A percentile compares a stretch with the other conserved stretches of the same genome.
These are phyloP conservation scores for Neonectria punicea DNA, from an alignment of 2,329 filamentous ascomycete genomes.

Conservation along the genomic window DNA sequence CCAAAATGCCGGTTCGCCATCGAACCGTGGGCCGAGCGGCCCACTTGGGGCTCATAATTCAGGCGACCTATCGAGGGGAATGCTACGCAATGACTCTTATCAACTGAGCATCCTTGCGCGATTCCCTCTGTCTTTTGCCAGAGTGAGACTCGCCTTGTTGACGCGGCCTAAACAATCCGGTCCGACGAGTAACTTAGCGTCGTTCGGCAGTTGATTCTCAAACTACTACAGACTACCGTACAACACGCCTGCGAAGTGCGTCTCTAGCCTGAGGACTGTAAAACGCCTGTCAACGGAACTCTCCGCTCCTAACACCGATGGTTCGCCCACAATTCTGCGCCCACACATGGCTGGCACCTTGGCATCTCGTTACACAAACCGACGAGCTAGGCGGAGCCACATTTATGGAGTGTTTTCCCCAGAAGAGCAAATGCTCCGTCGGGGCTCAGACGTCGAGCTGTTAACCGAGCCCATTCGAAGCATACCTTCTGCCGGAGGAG, in stretches of 20 bases:
- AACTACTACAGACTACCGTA: not conserved
- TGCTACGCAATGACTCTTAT: not conserved
- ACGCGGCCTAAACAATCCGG: not conserved
- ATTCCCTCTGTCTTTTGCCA: not conserved
- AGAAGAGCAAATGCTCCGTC: not conserved
- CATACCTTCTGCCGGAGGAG: not conserved
- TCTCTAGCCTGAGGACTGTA: no score
- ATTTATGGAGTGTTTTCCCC: not conserved
- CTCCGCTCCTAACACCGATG: not conserved
- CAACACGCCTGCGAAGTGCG: not conserved
- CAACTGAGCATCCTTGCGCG: not conserved
- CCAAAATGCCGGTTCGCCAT: not conserved
- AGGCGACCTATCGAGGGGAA: not conserved
- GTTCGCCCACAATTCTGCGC: not conserved
- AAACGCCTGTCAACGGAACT: not conserved
- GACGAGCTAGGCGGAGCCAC: not conserved
- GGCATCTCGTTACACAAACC: not conserved
- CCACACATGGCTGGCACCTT: not conserved
- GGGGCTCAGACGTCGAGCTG: not conserved
- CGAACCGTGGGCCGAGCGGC: not conserved
- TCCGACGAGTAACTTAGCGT: not conserved
- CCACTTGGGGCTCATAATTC: not conserved
- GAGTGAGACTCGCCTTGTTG: not conserved
- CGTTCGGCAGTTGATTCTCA: not conserved
- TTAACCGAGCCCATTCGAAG: not conserved